phyloP scores from a whole-genome alignment of 192 early-diverging fungal species.

The Mortierella claussenii region DNA sequence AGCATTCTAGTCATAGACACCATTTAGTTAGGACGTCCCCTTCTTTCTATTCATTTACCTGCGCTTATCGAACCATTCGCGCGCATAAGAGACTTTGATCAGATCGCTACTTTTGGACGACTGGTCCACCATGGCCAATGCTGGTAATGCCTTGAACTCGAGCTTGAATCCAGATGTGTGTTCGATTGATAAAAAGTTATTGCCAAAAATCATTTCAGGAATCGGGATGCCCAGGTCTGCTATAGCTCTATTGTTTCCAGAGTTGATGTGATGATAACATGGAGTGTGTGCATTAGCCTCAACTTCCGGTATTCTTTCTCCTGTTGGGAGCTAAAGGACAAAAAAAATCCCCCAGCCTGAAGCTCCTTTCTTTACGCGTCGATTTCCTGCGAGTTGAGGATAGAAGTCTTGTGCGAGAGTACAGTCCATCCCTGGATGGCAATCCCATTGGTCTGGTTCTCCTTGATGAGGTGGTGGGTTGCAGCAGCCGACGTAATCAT shows the following conservation, averaged over 20 bases:
- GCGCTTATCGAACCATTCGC: conserved; percentile 83
- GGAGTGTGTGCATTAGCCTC: too few relatives aligned
- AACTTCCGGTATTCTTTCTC: too few relatives aligned
- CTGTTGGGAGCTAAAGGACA: too few relatives aligned
- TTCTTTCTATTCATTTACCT: conserved; percentile 60
- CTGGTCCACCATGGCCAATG: conserved; percentile 77
- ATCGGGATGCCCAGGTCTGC: conserved; percentile 74
- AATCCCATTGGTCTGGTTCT: conserved; percentile 57
- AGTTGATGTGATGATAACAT: too few relatives aligned
- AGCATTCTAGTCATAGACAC: too few relatives aligned
- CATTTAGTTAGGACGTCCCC: too few relatives aligned
- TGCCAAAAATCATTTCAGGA: conserved; percentile 98
- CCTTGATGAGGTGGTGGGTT: conserved; percentile 53
- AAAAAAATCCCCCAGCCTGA: background rate
- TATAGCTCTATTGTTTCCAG: conserved; percentile 51
- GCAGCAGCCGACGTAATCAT: too few relatives aligned
- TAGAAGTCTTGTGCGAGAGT: conserved; percentile 59
- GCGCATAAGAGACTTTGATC: conserved; percentile 87
- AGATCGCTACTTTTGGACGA: conserved; percentile 71
- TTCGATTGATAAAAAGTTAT: conserved; percentile 75
- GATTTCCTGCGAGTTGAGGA: conserved; percentile 65
- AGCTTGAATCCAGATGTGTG: conserved; percentile 67
- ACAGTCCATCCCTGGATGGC: conserved; percentile 62
- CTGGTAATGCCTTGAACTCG: conserved; percentile 77
- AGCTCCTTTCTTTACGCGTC: conserved; percentile 53